Evolutionary conservation across 805 yeast genomes (phyloP).

Genomic region (Candida tammaniensis): DNA sequence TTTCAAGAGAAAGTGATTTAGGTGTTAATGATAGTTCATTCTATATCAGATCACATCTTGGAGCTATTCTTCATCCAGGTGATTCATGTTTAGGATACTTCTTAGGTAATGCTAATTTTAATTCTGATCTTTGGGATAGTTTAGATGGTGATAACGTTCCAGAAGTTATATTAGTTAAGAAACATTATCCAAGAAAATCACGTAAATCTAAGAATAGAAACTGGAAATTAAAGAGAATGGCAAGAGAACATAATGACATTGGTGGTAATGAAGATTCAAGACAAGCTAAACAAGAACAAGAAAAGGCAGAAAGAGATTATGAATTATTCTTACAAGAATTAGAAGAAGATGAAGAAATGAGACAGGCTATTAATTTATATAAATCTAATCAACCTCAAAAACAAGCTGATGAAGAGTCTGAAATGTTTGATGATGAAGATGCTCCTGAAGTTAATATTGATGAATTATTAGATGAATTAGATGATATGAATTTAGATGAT

Average conservation of each 20-base stretch:
- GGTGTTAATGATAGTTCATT: conserved; percentile 82
- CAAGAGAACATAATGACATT: conserved; percentile 87
- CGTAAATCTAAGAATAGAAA: conserved; percentile 73
- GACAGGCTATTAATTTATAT: conserved; percentile 87
- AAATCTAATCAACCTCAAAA: conserved; percentile 47
- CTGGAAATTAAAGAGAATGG: conserved; percentile 97
- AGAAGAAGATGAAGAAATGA: conserved; percentile 93
- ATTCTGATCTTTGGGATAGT: conserved; percentile 79
- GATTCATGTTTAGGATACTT: conserved; percentile 93
- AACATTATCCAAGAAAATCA: conserved; percentile 76
- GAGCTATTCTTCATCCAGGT: conserved; percentile 94
- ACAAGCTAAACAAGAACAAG: conserved; percentile 83
- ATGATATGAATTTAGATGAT: conserved; percentile 84
- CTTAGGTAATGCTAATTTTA: conserved; percentile 80
- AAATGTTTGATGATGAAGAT: conserved; percentile 60
- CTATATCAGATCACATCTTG: conserved; percentile 87
- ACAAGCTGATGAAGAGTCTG: conserved; percentile 41
- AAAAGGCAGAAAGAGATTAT: conserved; percentile 90
- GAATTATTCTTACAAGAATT: conserved; percentile 94
- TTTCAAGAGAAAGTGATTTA: conserved; percentile 85
- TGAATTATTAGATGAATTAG: conserved; percentile 91
- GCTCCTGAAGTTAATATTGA: conserved; percentile 89
- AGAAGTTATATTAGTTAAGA: conserved; percentile 87
- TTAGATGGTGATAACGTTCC: conserved; percentile 63
- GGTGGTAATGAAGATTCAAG: conserved; percentile 69